phyloP scores from a whole-genome alignment of 148 eudicot species.

The Polygonum maritimum region DNA sequence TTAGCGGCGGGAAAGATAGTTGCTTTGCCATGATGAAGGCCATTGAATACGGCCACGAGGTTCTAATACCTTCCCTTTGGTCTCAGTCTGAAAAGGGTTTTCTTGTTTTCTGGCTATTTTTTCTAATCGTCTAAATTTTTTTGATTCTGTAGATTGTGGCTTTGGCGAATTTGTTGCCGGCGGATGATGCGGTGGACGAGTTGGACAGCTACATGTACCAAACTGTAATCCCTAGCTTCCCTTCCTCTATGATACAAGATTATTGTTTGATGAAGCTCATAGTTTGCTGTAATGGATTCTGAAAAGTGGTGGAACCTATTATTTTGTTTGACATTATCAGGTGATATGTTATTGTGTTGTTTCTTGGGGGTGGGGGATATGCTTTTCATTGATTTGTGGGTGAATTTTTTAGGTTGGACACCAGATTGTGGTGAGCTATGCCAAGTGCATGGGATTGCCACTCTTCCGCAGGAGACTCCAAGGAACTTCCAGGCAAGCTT shows the following conservation, averaged over 20 bases:
- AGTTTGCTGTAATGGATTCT: neutral
- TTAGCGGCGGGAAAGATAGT: conserved; percentile 97
- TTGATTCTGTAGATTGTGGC: conserved; percentile 62
- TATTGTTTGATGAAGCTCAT: neutral
- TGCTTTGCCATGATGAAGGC: conserved; percentile 98
- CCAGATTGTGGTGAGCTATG: conserved; percentile 83
- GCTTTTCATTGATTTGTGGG: too few species aligned
- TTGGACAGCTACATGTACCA: conserved; percentile 99
- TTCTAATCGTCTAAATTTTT: neutral
- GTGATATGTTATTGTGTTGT: too few species aligned
- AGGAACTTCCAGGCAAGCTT: conserved; percentile 93
- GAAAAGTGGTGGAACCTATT: neutral
- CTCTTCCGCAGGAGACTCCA: conserved; percentile 75
- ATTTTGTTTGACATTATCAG: too few species aligned
- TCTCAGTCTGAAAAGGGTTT: neutral
- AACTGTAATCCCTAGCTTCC: conserved; percentile 45
- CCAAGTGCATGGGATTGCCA: conserved; percentile 95
- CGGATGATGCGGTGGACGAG: conserved; percentile 84
- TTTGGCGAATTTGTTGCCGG: conserved; percentile 87
- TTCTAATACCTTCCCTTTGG: neutral
- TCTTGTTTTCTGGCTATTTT: neutral
- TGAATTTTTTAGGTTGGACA: conserved; percentile 67
- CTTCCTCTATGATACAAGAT: neutral
- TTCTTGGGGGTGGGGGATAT: too few species aligned
- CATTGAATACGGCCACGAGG: conserved; percentile 87